Conservation (phyloP, 148 eudicot species). For the Nepenthes mirabilis region DNA sequence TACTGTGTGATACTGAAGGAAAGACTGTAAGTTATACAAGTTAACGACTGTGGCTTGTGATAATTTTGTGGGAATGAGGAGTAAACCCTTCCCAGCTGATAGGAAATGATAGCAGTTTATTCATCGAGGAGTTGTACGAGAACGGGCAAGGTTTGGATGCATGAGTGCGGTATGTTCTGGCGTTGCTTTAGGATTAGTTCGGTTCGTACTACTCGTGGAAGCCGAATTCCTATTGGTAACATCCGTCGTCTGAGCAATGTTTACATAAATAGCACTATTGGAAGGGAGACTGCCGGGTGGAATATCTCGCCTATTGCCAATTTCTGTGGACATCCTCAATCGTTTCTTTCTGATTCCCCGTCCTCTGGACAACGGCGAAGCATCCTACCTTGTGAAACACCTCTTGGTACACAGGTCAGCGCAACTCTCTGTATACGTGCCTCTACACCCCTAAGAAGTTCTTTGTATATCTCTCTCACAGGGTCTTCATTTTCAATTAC, state of each 20-base stretch:
- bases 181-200: constrained; percentile 1
- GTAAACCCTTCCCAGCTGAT: too few species aligned
- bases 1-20: too few species aligned
- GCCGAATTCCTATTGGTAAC: background rate
- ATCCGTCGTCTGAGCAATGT: background rate
- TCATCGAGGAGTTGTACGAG: background rate
- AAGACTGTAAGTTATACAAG: too few species aligned
- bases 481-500: background rate
- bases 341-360: background rate
- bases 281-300: background rate
- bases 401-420: constrained; percentile 3
- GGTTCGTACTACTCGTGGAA: background rate
- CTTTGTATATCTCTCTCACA: background rate
- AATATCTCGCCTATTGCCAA: constrained; percentile 1
- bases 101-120: too few species aligned
- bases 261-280: background rate
- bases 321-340: background rate
- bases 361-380: background rate
- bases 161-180: constrained; percentile 1
- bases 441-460: background rate
- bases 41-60: too few species aligned
- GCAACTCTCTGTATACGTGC: background rate
- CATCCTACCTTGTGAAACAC: background rate
- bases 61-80: too few species aligned
- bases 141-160: constrained; percentile 4